Base-by-base conservation (phyloP, 306 rosid species). In the Trifolium pratense region DNA sequence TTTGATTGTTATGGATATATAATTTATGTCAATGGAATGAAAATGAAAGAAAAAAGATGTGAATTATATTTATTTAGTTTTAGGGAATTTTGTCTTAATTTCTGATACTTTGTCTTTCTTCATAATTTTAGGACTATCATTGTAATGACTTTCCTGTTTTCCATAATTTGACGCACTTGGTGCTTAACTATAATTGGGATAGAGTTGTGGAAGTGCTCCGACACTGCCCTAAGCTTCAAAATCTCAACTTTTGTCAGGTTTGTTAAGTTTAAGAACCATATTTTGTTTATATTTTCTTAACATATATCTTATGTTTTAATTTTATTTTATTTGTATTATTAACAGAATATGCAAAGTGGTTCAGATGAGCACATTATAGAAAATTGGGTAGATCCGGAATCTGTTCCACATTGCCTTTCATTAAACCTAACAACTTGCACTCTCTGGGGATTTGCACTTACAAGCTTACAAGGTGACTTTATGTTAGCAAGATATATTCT, bases 401-500 rank as follows among this genome's bases (percentile, higher is more conserved):
- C 1, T 45, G 55, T 77, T 48, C 81, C 48, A 23, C 12, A 3
- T 10, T 69, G 81, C 17, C 63, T 77, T 20, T 75, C 73, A 25
- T 53, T 16, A 18, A 5, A 16, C 48, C 60, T 75, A 17, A 20
- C 15, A 20, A 17, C 26, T 52, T 52, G 58, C 58, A 52, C 58
- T 52, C 11, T 52, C 17, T 3, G 25, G 11, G 25, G 12, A 12
- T 52, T 52, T 52, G 10, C 20, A 52, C 13, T 18, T 21, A 3
- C 29, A 20, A 10, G 29, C 31, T 21, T 53, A 53, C 31, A 26
- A 2, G 1, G 6, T 66, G 67, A 55, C 7, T 3, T 66, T 20
- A 10, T 0, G 20, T 20, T 76, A 6, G 68, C 68, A n/a, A 46
- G 10, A 76, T 76, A 68, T 68, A 20, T 68, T 43, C 12, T 57